A percentile compares a stretch with the other conserved stretches of the same genome.
Evolutionary conservation across 2,329 filamentous ascomycete species (phyloP).

Genomic region (Paecilomyces niveus): DNA sequence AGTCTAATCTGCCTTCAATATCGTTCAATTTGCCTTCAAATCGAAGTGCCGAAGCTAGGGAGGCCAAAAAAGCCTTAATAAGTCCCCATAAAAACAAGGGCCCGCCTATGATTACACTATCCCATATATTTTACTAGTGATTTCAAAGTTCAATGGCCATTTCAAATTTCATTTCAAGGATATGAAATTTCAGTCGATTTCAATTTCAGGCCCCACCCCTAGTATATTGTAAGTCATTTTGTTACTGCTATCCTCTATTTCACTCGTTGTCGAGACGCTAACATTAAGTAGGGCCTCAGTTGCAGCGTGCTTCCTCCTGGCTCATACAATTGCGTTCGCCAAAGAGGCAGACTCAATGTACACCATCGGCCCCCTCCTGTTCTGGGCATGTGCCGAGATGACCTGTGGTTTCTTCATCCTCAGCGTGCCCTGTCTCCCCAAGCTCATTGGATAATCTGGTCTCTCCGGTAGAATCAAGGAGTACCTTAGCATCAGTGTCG

Average conservation of each 20-base stretch:
- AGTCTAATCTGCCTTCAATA: no score
- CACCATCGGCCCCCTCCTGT: slow-evolving; percentile 31
- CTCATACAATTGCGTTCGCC: background rate
- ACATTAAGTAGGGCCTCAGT: background rate
- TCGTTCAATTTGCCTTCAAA: no score
- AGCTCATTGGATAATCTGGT: slow-evolving; percentile 23
- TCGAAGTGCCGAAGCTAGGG: no score
- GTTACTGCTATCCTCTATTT: background rate
- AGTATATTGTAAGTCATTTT: background rate
- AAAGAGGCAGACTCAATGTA: slow-evolving; percentile 24
- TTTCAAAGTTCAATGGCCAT: no score
- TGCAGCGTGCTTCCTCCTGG: background rate
- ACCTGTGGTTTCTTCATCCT: slow-evolving; percentile 41
- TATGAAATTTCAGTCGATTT: no score
- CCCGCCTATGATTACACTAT: no score
- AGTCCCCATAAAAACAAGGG: no score
- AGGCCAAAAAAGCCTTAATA: no score
- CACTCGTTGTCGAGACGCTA: background rate
- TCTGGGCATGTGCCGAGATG: slow-evolving; percentile 42
- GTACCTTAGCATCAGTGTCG: background rate
- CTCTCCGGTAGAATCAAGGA: background rate
- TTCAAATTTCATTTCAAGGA: no score
- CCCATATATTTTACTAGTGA: no score
- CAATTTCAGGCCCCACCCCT: no score
- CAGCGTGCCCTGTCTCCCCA: slow-evolving; percentile 33